Conservation (phyloP, 192 early-diverging fungal species). For the Phycomyces nitens region DNA sequence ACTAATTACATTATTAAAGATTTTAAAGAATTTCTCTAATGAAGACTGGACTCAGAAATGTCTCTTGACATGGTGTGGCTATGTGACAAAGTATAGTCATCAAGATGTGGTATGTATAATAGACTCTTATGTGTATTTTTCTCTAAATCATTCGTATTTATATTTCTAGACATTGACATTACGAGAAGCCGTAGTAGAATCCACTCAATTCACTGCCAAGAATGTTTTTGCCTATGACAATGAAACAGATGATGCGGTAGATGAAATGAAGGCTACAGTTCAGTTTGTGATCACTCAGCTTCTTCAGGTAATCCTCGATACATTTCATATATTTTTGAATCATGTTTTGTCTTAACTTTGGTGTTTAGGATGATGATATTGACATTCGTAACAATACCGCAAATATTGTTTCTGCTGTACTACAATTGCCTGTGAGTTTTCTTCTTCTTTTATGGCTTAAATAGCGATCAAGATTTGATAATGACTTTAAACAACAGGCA, state of each 20-base stretch:
- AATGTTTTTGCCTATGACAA: constrained; percentile 28
- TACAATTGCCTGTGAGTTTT: constrained; percentile 46
- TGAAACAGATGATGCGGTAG: constrained; percentile 6
- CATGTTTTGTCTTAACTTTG: constrained; percentile 19
- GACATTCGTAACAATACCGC: constrained; percentile 70
- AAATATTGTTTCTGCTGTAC: constrained; percentile 51
- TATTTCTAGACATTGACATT: constrained; percentile 46
- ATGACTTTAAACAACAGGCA: constrained; percentile 33
- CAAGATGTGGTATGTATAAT: constrained; percentile 41
- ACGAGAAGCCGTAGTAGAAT: constrained; percentile 49
- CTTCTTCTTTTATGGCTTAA: constrained; percentile 11
- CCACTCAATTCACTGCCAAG: constrained; percentile 35
- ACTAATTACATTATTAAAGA: not conserved
- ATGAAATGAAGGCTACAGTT: constrained; percentile 27
- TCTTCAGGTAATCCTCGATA: constrained; percentile 23
- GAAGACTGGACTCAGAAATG: constrained; percentile 34
- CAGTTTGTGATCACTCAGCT: constrained; percentile 37
- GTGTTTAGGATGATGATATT: constrained; percentile 80
- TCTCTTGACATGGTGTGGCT: constrained; percentile 38
- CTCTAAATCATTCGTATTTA: not conserved
- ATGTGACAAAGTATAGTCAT: constrained; percentile 38
- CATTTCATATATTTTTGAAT: not conserved
- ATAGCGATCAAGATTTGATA: too few species aligned
- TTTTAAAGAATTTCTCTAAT: constrained; percentile 22
- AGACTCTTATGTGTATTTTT: not conserved